phyloP scores from a whole-genome alignment of 306 rosid species.

The Fagus sylvatica region DNA sequence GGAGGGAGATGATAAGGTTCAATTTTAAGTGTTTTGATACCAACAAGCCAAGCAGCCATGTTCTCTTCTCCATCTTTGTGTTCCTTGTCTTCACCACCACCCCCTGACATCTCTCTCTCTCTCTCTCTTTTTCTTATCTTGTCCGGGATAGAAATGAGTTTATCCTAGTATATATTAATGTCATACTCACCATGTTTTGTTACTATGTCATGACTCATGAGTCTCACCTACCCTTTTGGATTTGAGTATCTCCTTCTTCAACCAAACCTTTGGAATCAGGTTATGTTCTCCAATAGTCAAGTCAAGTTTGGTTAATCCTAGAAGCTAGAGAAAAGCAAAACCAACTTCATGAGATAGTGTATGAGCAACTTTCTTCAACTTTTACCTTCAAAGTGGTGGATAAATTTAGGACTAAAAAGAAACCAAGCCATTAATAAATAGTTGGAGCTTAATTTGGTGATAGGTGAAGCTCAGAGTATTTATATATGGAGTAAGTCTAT shows the following conservation, averaged over 20 bases:
- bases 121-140: too few relatives aligned
- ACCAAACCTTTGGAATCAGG: background rate
- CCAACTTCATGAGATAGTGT: too few relatives aligned
- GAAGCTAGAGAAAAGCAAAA: too few relatives aligned
- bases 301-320: background rate
- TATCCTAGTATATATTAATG: background rate
- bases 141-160: background rate
- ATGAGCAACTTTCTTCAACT: too few relatives aligned
- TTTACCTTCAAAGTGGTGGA: too few relatives aligned
- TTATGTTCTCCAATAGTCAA: background rate
- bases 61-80: slow-evolving; percentile 22
- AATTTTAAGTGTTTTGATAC: slow-evolving; percentile 12
- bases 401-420: too few relatives aligned
- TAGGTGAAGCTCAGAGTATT: too few relatives aligned
- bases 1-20: slow-evolving; percentile 29
- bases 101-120: slow-evolving; percentile 23
- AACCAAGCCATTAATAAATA: too few relatives aligned
- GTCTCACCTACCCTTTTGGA: background rate
- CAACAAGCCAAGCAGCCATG: slow-evolving; percentile 40
- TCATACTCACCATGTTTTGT: background rate
- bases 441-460: too few relatives aligned
- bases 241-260: background rate
- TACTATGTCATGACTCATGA: background rate
- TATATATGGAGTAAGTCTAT: too few relatives aligned
- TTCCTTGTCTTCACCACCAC: background rate